Evolutionary conservation across 495 filamentous ascomycete species (phyloP).

Genomic region (Tetracladium setigerum): DNA sequence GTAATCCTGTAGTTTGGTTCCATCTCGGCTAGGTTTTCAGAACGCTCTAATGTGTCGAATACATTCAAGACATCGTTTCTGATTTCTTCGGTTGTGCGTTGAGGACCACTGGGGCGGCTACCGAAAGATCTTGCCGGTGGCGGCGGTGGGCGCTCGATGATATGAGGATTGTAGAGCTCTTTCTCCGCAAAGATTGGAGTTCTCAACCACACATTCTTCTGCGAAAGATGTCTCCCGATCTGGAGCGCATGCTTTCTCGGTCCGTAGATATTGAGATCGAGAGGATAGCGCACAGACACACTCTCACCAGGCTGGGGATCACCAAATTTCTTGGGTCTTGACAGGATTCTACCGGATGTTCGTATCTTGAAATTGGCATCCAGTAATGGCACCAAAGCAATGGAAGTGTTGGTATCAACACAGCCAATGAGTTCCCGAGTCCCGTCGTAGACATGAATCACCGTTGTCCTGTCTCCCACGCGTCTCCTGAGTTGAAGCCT

Average conservation of each 20-base stretch:
- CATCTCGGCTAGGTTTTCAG: constrained; percentile 69
- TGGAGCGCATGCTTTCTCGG: constrained; percentile 52
- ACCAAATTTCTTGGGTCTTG: constrained; percentile 43
- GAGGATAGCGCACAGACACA: constrained; percentile 41
- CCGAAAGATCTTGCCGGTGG: constrained; percentile 23
- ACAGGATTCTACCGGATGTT: constrained; percentile 57
- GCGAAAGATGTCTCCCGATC: constrained; percentile 59
- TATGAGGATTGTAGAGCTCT: constrained; percentile 62
- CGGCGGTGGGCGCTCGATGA: constrained; percentile 34
- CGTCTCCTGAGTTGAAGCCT: constrained; percentile 57
- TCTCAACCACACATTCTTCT: constrained; percentile 56
- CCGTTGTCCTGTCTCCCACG: constrained; percentile 39
- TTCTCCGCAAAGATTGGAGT: constrained; percentile 54
- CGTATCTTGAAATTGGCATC: constrained; percentile 56
- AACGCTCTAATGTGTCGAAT: constrained; percentile 72
- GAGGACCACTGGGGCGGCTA: constrained; percentile 34
- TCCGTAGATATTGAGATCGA: constrained; percentile 74
- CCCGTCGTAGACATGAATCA: constrained; percentile 64
- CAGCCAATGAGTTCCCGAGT: constrained; percentile 62
- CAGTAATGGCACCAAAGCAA: constrained; percentile 61
- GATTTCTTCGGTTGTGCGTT: constrained; percentile 74
- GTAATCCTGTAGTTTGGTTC: constrained; percentile 52
- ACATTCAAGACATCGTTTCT: constrained; percentile 76
- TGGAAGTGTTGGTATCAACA: constrained; percentile 62
- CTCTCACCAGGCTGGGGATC: constrained; percentile 49